phyloP scores from a whole-genome alignment of 768 basidiomycete species.

The Brasilioporus rufonigricans region DNA sequence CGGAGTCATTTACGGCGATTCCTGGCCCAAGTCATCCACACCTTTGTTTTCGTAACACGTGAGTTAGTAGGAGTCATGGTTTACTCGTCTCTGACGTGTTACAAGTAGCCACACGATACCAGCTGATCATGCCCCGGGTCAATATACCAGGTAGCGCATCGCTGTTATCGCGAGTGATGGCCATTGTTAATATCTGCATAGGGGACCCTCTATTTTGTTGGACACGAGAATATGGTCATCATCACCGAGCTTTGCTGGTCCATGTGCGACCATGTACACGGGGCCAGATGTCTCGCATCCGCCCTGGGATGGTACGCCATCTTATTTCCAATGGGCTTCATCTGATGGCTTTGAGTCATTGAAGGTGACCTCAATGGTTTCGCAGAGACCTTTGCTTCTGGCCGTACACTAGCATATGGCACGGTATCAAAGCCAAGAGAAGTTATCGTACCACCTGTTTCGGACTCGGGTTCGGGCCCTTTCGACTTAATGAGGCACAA shows the following conservation, averaged over 20 bases:
- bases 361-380: no score
- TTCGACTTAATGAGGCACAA: no score
- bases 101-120: not conserved
- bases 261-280: not conserved
- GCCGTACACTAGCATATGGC: no score
- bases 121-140: not conserved
- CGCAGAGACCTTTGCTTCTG: not conserved
- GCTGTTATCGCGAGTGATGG: not conserved
- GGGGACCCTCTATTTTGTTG: not conserved
- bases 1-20: no score
- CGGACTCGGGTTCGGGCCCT: no score
- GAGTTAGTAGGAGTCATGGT: not conserved
- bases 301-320: not conserved
- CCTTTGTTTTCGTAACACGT: no score
- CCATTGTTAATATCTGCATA: not conserved
- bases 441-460: no score
- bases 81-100: not conserved
- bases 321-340: not conserved
- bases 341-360: not conserved
- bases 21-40: no score
- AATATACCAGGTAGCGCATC: not conserved
- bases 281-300: not conserved
- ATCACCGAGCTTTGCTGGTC: no score
- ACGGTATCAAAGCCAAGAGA: not conserved
- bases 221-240: not conserved